phyloP scores from a whole-genome alignment of 75 land plant genomes.

The Gnetum montanum region DNA sequence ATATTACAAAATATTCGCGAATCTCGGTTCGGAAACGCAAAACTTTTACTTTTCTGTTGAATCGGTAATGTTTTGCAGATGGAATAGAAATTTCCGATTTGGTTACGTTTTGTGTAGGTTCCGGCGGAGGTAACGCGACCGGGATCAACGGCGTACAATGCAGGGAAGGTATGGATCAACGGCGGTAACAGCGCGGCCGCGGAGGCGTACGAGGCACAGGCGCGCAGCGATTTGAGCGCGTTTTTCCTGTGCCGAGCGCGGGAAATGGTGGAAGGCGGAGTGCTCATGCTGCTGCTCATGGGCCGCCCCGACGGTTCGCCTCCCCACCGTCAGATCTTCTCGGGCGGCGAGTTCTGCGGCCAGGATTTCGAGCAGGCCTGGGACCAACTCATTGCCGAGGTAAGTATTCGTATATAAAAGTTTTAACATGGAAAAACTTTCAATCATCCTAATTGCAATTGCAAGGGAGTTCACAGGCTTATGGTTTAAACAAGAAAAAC shows the following conservation, averaged over 20 bases:
- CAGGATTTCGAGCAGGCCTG: slow-evolving; percentile 12
- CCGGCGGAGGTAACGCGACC: background rate
- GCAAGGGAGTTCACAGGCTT: too few species aligned
- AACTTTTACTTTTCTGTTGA: too few species aligned
- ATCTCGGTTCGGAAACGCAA: too few species aligned
- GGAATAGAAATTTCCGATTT: too few species aligned
- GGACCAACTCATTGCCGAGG: slow-evolving; percentile 16
- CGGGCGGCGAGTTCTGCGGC: slow-evolving; percentile 6
- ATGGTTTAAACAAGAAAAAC: too few species aligned
- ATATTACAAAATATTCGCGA: too few species aligned
- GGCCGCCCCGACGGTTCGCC: background rate
- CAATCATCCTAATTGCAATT: too few species aligned
- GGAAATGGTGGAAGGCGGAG: background rate
- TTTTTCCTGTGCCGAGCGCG: background rate
- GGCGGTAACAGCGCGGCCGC: background rate
- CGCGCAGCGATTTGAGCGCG: background rate
- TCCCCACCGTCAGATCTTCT: background rate
- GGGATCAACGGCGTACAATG: background rate
- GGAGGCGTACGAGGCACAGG: background rate
- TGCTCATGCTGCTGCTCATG: background rate
- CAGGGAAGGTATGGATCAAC: slow-evolving; percentile 5
- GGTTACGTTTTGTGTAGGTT: background rate
- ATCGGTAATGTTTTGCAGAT: too few species aligned
- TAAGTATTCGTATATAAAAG: background rate
- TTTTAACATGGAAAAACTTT: too few species aligned